Evolutionary conservation across 2,329 filamentous ascomycete genomes (phyloP), one percentile per base, ranked within the genome.

Genomic region (Ophiosphaerella narmari): DNA sequence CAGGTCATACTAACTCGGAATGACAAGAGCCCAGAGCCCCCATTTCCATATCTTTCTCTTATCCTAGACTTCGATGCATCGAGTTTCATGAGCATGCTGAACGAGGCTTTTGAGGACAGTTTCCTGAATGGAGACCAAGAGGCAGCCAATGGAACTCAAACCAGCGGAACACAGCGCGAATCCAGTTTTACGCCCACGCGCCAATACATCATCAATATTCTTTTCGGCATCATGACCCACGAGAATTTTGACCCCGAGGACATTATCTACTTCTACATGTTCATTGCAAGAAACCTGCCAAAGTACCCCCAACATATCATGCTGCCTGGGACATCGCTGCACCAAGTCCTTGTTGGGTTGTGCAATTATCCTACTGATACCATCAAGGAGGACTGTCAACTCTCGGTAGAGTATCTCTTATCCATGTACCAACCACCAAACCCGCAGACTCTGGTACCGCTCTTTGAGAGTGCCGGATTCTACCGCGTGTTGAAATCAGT

Each of bases 281-380:
- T 99, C 67, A 89, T 99, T 68, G 93, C 94, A 14, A 86, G 94
- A 48, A 99, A 96, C 68, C 77, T 99, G 42, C 90, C 95, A 3
- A 99, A 99, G 71, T 99, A 96, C 66, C 91, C 92, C 1, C 93
- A 97, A 69, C 97, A 97, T 66, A 86, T 99, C 43, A 82, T 97
- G 9, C 84, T 99, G 39, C 89, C 93, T 0, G 94, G 92, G 14
- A 91, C 90, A 2, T 88, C 89, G 1, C 80, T 99, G 1, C 90
- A 91, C 51, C 86, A 86, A 51, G 87, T 97, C 8, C 80, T 99
- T 23, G 80, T 85, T 33, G 88, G 91, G 2, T 80, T 99, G 4
- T 99, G 94, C 76, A 84, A 87, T 52, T 96, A 91, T 60, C 91
- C 92, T 0, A 87, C 86, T 2, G 78, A 83, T 9, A 89, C 93